Percentiles rank a stretch among this genome's conserved stretches.
Evolutionary conservation across 768 basidiomycete species (phyloP).

Genomic region (Tephrocybe sp.): DNA sequence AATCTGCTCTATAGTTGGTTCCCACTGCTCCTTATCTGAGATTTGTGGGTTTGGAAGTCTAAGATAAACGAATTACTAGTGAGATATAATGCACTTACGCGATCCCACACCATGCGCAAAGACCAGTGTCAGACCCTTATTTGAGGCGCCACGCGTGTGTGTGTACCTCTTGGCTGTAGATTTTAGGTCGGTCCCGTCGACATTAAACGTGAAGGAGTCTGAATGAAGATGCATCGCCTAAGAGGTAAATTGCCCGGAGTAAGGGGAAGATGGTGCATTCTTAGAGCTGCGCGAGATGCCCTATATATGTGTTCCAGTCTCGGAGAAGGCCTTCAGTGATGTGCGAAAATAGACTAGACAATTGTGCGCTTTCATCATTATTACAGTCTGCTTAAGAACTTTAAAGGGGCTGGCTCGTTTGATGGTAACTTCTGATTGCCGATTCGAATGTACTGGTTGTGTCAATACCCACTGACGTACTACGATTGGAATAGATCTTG

Average conservation of each 20-base stretch:
- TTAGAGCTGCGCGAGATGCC: neutral
- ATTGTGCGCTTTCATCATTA: neutral
- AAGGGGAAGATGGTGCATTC: neutral
- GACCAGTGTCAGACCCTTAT: slow-evolving; percentile 15
- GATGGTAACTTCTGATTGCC: neutral
- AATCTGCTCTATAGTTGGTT: slow-evolving; percentile 29
- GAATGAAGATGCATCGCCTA: slow-evolving; percentile 2
- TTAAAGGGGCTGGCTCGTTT: neutral
- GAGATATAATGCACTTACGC: slow-evolving; percentile 8
- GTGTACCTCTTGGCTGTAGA: slow-evolving; percentile 17
- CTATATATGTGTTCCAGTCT: slow-evolving; percentile 1
- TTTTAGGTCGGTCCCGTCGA: slow-evolving; percentile 9
- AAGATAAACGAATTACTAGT: neutral
- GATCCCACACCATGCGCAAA: slow-evolving; percentile 18
- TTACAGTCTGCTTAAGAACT: neutral
- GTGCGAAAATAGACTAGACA: slow-evolving; percentile 1
- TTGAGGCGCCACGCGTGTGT: neutral
- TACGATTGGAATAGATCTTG: too few species aligned
- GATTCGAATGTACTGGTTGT: neutral
- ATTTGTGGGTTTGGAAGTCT: neutral
- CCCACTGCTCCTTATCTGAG: slow-evolving; percentile 41
- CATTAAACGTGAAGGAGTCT: slow-evolving; percentile 6
- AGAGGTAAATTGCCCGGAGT: neutral
- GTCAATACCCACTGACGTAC: neutral
- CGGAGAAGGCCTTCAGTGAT: slow-evolving; percentile 5